Conservation (phyloP, 2,329 filamentous ascomycete genomes). For the Fusarium brachygibbosum region DNA sequence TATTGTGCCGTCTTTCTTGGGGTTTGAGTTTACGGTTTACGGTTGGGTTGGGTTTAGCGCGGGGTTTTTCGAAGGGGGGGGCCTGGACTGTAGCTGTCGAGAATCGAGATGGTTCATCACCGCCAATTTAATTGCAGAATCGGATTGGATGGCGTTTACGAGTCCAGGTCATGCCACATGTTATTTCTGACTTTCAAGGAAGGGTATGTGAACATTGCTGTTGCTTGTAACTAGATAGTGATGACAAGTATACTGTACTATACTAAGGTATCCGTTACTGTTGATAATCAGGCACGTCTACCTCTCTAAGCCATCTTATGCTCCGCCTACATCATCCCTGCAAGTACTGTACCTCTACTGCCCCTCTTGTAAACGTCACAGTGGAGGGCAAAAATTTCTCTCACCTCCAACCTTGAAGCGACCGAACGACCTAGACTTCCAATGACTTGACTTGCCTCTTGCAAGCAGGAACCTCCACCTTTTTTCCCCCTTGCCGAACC, state of each 20-base stretch:
- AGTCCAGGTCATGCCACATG: constrained; percentile 9
- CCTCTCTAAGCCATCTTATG: constrained; percentile 24
- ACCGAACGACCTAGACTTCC: constrained; percentile 5
- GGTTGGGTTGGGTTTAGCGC: constrained; percentile 33
- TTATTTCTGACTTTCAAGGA: background rate
- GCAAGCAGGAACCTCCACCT: constrained; percentile 25
- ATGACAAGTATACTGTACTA: background rate
- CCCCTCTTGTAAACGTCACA: constrained; percentile 48
- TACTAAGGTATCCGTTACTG: background rate
- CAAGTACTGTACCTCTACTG: constrained; percentile 8
- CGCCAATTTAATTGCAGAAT: constrained; percentile 21
- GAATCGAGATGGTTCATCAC: constrained; percentile 34
- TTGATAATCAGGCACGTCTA: constrained; percentile 1
- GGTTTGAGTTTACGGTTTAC: background rate
- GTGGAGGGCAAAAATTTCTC: constrained; percentile 44
- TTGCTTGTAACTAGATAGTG: background rate
- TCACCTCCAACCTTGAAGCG: constrained; percentile 7
- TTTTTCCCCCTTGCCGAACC: constrained; percentile 13
- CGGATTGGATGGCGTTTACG: constrained; percentile 7
- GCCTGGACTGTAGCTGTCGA: background rate
- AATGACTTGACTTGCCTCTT: background rate
- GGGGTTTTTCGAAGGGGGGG: constrained; percentile 11
- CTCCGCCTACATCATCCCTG: background rate
- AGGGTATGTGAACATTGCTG: background rate
- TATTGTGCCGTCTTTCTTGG: constrained; percentile 12